A percentile compares a stretch with the other conserved stretches of the same genome.
Evolutionary conservation across 768 basidiomycete genomes (phyloP).

Genomic region (Lactarius sp.): DNA sequence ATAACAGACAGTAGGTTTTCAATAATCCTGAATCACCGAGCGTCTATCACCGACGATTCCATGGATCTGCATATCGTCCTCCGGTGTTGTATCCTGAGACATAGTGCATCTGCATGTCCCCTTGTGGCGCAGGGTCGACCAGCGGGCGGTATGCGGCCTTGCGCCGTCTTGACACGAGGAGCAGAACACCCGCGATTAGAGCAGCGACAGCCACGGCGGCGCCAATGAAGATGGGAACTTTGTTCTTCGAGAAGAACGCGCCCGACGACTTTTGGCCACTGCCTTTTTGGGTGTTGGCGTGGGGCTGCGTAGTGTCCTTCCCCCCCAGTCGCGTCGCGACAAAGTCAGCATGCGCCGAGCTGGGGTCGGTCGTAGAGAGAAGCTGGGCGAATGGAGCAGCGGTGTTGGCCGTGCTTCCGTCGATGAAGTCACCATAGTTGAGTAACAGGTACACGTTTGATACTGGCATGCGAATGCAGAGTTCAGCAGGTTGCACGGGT

Average conservation of each 20-base stretch:
- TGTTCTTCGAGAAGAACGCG: slow-evolving; percentile 11
- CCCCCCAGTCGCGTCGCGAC: slow-evolving; percentile 11
- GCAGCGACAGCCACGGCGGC: background rate
- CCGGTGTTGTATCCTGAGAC: slow-evolving; percentile 8
- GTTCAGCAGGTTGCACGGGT: background rate
- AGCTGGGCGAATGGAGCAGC: slow-evolving; percentile 57
- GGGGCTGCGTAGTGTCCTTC: background rate
- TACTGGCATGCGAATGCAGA: slow-evolving; percentile 36
- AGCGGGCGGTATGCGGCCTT: slow-evolving; percentile 5
- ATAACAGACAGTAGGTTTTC: no score
- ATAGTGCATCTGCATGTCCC: slow-evolving; percentile 12
- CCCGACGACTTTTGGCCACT: background rate
- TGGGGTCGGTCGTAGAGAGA: slow-evolving; percentile 45
- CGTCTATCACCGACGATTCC: background rate
- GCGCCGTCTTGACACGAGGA: background rate
- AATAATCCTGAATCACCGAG: background rate
- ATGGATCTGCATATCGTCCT: slow-evolving; percentile 9
- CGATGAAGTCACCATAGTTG: slow-evolving; percentile 58
- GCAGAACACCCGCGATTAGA: background rate
- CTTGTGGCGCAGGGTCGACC: slow-evolving; percentile 4
- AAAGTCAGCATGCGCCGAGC: slow-evolving; percentile 10
- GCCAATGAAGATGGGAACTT: background rate
- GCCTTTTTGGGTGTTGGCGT: background rate
- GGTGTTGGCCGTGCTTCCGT: slow-evolving; percentile 35
- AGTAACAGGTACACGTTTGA: slow-evolving; percentile 61